Evolutionary conservation across 805 yeast genomes (phyloP), one percentile per base, ranked within the genome.

Genomic region (Ogataea corticis): DNA sequence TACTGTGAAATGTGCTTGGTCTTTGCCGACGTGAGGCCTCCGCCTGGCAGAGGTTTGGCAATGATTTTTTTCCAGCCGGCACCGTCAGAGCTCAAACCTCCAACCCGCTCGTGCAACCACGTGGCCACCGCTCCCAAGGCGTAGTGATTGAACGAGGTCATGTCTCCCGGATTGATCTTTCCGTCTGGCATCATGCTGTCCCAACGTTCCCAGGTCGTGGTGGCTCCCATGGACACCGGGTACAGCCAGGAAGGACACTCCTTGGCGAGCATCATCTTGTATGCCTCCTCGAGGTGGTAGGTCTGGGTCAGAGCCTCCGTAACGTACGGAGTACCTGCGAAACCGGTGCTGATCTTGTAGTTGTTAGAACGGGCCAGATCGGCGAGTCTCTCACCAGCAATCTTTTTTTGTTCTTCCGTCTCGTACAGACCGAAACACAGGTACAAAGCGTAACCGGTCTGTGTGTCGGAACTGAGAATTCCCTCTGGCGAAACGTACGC

Each of bases 191-290:
- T 36, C 59, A 59, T 55, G 40, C 63, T 59, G 36, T 59, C 60
- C 62, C 62, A 59, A 9, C 63, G 53, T 35, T 59, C 63, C 63
- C 63, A 59, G 11, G 56, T 45, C 2, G 63, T 59, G 17, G 63
- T 59, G 5, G 63, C 63, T 2, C 63, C 63, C 60, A 58, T 54
- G 7, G 62, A 36, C 4, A 59, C 56, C 6, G 63, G 62, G 35
- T 59, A 59, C 19, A 59, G 41, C 63, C 63, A 59, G 6, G 62
- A 58, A 7, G 63, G 63, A 31, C 54, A 45, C 37, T 49, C 40
- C 13, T 46, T 50, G 33, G 55, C 53, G 13, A 56, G 36, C 13
- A 59, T 41, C 60, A 58, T 49, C 23, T 44, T 44, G 46, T 54
- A 58, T 11, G 63, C 63, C 11, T 49, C 41, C 7, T 54, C 56